These are phyloP conservation scores for Euphrasia confusa DNA, from an alignment of 257 asterid species.

Conservation along the genomic window DNA sequence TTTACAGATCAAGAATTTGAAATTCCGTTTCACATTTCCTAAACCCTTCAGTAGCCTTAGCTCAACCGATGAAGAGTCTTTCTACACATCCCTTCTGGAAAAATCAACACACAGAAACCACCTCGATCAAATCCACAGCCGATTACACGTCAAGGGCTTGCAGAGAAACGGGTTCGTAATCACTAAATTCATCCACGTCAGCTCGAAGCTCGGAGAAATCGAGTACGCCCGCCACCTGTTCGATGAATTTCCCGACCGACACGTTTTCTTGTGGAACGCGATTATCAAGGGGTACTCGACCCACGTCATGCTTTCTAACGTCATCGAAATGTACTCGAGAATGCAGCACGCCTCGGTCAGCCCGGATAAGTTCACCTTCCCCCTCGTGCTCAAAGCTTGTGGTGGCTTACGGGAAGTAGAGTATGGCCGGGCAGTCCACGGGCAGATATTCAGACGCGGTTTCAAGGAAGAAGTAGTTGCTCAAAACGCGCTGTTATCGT, in stretches of 20 bases:
- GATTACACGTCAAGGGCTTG: conserved; percentile 31
- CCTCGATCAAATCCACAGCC: conserved; percentile 47
- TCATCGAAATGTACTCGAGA: conserved; percentile 40
- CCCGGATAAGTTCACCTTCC: conserved; percentile 57
- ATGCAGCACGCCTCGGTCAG: conserved; percentile 45
- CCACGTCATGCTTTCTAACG: conserved; percentile 35
- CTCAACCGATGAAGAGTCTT: conserved; percentile 28
- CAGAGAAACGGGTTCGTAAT: conserved; percentile 48
- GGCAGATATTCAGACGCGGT: conserved; percentile 47
- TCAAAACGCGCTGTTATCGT: conserved; percentile 51
- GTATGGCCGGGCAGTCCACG: conserved; percentile 52
- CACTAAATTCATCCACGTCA: conserved; percentile 43
- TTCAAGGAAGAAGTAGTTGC: conserved; percentile 39
- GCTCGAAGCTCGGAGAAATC: conserved; percentile 41
- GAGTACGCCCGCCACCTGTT: conserved; percentile 55
- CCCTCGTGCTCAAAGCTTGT: conserved; percentile 56
- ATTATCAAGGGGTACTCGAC: conserved; percentile 57
- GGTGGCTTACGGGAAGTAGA: conserved; percentile 33
- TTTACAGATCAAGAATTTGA: conserved; percentile 21
- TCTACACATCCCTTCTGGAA: conserved; percentile 47
- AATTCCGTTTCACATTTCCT: conserved; percentile 8
- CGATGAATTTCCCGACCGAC: conserved; percentile 48
- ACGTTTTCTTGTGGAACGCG: conserved; percentile 65
- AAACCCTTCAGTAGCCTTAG: conserved; percentile 16
- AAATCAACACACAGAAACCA: conserved; percentile 33